Conservation (phyloP, 1,139 yeast species). For the Kluyveromyces marxianus region DNA sequence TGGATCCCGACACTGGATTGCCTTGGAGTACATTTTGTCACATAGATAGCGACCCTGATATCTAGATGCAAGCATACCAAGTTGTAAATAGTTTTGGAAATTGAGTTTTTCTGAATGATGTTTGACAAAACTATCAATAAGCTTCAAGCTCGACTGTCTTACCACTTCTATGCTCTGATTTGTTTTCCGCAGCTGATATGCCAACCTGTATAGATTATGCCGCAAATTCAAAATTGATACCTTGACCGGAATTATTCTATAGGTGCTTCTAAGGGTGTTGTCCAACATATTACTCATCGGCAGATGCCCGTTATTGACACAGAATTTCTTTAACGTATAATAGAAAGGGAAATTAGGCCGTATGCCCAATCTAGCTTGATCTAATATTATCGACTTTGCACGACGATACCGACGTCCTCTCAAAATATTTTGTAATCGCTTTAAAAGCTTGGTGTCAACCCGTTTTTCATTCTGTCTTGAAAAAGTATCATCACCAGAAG, state of each 20-base stretch:
- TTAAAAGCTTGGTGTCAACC: slow-evolving; percentile 2
- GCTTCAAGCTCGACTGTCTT: slow-evolving; percentile 1
- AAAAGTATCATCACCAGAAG: slow-evolving; percentile 5
- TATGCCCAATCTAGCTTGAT: slow-evolving; percentile 18
- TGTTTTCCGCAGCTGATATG: background rate
- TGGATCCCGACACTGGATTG: slow-evolving; percentile 9
- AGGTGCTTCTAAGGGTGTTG: slow-evolving; percentile 13
- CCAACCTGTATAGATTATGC: slow-evolving; percentile 2
- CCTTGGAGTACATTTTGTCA: slow-evolving; percentile 7
- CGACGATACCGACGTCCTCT: slow-evolving; percentile 1
- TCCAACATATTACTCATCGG: slow-evolving; percentile 18
- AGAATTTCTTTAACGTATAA: slow-evolving; percentile 15
- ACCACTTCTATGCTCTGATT: background rate
- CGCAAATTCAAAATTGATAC: slow-evolving; percentile 14
- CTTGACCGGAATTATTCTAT: slow-evolving; percentile 17
- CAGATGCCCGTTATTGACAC: slow-evolving; percentile 6
- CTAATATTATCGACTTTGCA: slow-evolving; percentile 13
- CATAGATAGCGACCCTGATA: slow-evolving; percentile 12
- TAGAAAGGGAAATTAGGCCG: slow-evolving; percentile 19
- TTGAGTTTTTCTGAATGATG: slow-evolving; percentile 11
- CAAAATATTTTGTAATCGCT: background rate
- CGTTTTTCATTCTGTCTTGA: slow-evolving; percentile 1
- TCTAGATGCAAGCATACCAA: slow-evolving; percentile 14
- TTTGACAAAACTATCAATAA: slow-evolving; percentile 12
- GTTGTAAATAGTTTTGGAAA: slow-evolving; percentile 19